A percentile compares a stretch with the other conserved stretches of the same genome.
Evolutionary conservation across 2,329 filamentous ascomycete species (phyloP).

Genomic region (Fusarium lateritium): DNA sequence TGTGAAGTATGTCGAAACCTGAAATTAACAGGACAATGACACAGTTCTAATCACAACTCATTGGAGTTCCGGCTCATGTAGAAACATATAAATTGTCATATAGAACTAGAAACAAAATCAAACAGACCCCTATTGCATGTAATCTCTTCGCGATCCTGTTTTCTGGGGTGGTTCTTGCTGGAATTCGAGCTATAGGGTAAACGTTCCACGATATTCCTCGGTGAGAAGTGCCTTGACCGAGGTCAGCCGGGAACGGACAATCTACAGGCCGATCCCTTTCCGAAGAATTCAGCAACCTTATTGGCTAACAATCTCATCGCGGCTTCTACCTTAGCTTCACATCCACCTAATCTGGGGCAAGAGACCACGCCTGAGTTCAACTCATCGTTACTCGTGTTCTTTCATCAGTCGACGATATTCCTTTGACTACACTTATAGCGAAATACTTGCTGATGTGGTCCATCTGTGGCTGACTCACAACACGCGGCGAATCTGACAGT

Average conservation of each 20-base stretch:
- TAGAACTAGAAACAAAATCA: background rate
- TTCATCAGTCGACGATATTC: slow-evolving; percentile 8
- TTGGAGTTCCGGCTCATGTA: too few relatives aligned
- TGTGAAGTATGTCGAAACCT: too few relatives aligned
- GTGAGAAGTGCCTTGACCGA: background rate
- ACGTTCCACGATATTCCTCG: background rate
- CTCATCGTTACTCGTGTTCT: slow-evolving; percentile 26
- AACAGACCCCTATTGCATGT: too few relatives aligned
- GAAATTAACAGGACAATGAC: too few relatives aligned
- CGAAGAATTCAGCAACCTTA: slow-evolving; percentile 26
- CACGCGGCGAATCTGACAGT: slow-evolving; percentile 5
- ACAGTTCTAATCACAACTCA: too few relatives aligned
- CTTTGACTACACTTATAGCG: slow-evolving; percentile 7
- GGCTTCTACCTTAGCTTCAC: slow-evolving; percentile 38
- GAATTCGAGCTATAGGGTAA: slow-evolving; percentile 28
- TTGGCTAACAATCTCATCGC: slow-evolving; percentile 45
- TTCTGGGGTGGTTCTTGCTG: background rate
- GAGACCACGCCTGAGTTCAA: slow-evolving; percentile 22
- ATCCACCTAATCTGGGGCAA: slow-evolving; percentile 30
- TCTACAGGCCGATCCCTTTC: slow-evolving; percentile 33
- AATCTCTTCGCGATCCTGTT: too few relatives aligned
- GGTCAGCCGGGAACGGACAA: slow-evolving; percentile 44
- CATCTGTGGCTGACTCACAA: background rate
- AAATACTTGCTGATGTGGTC: background rate
- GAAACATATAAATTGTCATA: too few relatives aligned